Conservation (phyloP, 177 flowering plant genomes). For the Vitis hybrid region DNA sequence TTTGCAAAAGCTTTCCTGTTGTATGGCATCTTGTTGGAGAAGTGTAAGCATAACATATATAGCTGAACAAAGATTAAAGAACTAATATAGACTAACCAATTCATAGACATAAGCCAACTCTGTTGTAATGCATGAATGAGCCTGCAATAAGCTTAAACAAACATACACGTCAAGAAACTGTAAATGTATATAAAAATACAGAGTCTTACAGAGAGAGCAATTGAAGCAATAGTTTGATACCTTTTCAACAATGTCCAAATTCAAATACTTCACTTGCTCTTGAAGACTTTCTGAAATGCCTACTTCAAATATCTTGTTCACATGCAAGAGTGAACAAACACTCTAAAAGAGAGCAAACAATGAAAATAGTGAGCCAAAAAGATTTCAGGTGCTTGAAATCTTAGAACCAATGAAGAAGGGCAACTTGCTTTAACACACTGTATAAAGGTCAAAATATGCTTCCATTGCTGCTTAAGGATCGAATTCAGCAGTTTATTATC, state of each 20-base stretch:
- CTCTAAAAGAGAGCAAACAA: slow-evolving; percentile 49
- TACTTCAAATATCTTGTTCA: slow-evolving; percentile 86
- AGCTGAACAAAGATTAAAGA: background rate
- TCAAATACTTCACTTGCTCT: slow-evolving; percentile 48
- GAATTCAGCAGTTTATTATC: background rate
- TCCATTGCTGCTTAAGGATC: slow-evolving; percentile 1
- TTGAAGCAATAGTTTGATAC: slow-evolving; percentile 30
- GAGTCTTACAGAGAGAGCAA: background rate
- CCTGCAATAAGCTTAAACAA: slow-evolving; percentile 46
- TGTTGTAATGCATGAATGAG: slow-evolving; percentile 58
- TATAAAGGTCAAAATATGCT: background rate
- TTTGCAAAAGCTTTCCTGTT: background rate
- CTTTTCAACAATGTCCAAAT: slow-evolving; percentile 74
- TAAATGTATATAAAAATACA: background rate
- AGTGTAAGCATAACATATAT: background rate
- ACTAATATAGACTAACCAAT: slow-evolving; percentile 56
- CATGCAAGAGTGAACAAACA: slow-evolving; percentile 73
- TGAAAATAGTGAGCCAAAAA: background rate
- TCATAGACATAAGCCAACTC: slow-evolving; percentile 93
- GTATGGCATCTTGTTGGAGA: background rate
- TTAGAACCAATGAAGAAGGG: background rate
- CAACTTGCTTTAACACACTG: too few species aligned
- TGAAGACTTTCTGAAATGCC: slow-evolving; percentile 71
- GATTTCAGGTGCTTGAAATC: background rate
- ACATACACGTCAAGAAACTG: slow-evolving; percentile 4